These are phyloP conservation scores for Salvia splendens DNA, from an alignment of 257 asterid species.

Conservation along the genomic window DNA sequence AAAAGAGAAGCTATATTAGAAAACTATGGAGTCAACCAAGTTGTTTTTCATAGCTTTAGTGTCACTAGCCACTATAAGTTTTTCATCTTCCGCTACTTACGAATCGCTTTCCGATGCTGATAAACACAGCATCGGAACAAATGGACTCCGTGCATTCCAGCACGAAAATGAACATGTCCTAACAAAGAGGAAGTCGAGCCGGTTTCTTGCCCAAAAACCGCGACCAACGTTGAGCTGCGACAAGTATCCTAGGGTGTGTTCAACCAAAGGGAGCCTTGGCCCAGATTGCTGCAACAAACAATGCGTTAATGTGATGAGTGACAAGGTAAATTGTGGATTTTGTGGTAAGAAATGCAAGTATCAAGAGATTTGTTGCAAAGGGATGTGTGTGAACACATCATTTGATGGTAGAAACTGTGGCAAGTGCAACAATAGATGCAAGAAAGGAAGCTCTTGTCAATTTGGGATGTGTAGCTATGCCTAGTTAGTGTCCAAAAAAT, in stretches of 20 bases:
- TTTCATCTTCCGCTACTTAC: background rate
- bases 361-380: constrained; percentile 29
- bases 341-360: constrained; percentile 29
- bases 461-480: constrained; percentile 34
- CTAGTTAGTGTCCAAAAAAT: background rate
- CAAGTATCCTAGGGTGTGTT: constrained; percentile 28
- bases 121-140: background rate
- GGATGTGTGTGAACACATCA: constrained; percentile 16
- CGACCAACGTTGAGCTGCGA: constrained; percentile 5
- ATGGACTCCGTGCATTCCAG: background rate
- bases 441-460: constrained; percentile 6
- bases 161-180: background rate
- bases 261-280: constrained; percentile 19
- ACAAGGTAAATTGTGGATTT: constrained; percentile 16
- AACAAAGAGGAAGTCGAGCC: background rate
- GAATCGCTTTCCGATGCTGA: background rate
- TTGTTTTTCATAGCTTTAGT: background rate
- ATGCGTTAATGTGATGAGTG: constrained; percentile 25
- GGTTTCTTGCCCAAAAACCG: constrained; percentile 12
- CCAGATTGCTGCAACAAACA: constrained; percentile 22
- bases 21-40: background rate
- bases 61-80: background rate
- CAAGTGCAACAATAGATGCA: constrained; percentile 16
- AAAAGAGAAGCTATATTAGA: background rate
- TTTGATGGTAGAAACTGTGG: constrained; percentile 23